Evolutionary conservation across 1,284 basidiomycete genomes (phyloP), one percentile per base, ranked within the genome.

Genomic region (Ustilago hordei): DNA sequence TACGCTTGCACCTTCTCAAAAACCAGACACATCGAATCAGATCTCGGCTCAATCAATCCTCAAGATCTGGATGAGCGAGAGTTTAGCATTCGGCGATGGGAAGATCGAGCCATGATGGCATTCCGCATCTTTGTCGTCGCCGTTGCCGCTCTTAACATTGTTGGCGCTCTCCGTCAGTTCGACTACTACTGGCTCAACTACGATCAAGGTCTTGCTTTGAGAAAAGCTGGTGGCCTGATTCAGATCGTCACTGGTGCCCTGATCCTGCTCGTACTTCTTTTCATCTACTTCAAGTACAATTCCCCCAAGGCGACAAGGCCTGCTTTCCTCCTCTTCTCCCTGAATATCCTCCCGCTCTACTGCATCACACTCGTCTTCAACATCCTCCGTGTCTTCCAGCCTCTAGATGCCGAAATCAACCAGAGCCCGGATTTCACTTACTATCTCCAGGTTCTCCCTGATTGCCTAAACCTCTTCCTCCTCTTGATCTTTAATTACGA

Each of bases 171-270:
- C 13, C 39, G 39, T 8, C 39, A 41, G 17, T 41, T 41, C 13
- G 39, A 41, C 39, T 41, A 41, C 39, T 41, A 41, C 39, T 41
- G 39, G 39, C 39, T 41, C 39, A 41, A 41, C 17, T 41, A 41
- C 13, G 39, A 41, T 15, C 39, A 41, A 15, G 39, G 39, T 15
- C 39, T 41, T 41, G 39, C 39, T 41, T 41, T 41, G 39, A 7
- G 39, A 7, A 41, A 41, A 41, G 39, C 39, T 15, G 39, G 39
- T 41, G 39, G 39, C 39, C 39, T 41, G 39, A 41, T 41, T 8
- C 39, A 41, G 13, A 41, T 41, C 12, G 39, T 41, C 39, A 15
- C 17, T 15, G 39, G 12, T 7, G 39, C 39, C 13, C 39, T 41
- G 6, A 41, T 7, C 39, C 8, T 41, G 39, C 39, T 41, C 8